A percentile compares a stretch with the other conserved stretches of the same genome.
Conservation (phyloP, 2,329 filamentous ascomycete genomes). For the Clonostachys solani region DNA sequence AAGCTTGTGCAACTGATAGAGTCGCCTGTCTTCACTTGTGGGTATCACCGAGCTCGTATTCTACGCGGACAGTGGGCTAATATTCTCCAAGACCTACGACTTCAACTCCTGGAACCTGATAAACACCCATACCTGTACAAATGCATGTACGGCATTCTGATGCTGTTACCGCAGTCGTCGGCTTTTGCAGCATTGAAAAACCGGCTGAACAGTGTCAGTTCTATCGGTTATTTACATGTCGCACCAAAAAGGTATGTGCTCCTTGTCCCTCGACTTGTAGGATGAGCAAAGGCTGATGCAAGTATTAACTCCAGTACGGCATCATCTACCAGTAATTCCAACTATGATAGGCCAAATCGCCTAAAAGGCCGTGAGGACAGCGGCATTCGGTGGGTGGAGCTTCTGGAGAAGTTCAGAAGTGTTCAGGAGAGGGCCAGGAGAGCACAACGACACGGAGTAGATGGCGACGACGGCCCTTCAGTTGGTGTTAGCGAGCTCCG, state of each 20-base stretch:
- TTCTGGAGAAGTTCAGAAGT: conserved; percentile 89
- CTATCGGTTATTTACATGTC: conserved; percentile 91
- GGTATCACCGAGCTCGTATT: conserved; percentile 20
- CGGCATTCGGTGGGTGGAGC: conserved; percentile 84
- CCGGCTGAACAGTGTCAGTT: conserved; percentile 91
- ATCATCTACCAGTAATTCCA: conserved; percentile 44
- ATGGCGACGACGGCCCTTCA: conserved; percentile 41
- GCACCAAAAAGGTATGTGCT: conserved; percentile 69
- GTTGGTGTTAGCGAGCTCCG: conserved; percentile 38
- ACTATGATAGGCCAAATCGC: conserved; percentile 70
- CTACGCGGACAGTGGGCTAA: background rate
- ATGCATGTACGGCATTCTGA: conserved; percentile 92
- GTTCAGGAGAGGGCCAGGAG: conserved; percentile 85
- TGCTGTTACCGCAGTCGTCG: conserved; percentile 97
- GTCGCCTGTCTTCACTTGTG: conserved; percentile 96
- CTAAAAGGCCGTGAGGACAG: conserved; percentile 80
- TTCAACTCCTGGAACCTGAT: conserved; percentile 93
- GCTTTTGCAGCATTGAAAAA: conserved; percentile 97
- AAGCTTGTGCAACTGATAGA: conserved; percentile 96
- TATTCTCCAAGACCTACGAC: conserved; percentile 66
- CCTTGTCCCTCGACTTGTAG: background rate
- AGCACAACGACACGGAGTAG: conserved; percentile 54
- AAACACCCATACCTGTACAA: conserved; percentile 95
- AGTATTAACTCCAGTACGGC: conserved; percentile 32
- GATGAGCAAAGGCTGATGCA: background rate